These are phyloP conservation scores for Myrica gale DNA, from an alignment of 306 rosid species.

Conservation along the genomic window DNA sequence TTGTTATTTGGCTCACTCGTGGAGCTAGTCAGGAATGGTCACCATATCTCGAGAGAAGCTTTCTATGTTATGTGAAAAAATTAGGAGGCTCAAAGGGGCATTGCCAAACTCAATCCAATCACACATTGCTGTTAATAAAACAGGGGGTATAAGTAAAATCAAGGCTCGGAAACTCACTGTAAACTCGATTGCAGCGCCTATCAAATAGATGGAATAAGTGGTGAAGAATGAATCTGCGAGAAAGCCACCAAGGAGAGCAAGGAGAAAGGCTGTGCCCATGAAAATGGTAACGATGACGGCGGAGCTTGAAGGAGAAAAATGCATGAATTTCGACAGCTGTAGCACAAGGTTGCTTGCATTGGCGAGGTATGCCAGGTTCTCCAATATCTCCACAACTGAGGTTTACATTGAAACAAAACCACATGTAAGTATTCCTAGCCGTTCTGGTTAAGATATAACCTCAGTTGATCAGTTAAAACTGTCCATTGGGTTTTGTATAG, in stretches of 20 bases:
- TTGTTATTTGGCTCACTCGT: too few species aligned
- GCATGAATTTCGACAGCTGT: conserved; percentile 67
- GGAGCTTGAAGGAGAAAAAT: conserved; percentile 52
- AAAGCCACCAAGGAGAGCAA: conserved; percentile 86
- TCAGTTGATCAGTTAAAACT: neutral
- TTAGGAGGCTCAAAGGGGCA: conserved; percentile 21
- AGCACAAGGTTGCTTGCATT: conserved; percentile 90
- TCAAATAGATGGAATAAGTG: conserved; percentile 54
- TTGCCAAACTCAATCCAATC: conserved; percentile 5
- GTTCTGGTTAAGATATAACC: neutral
- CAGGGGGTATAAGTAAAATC: conserved; percentile 2
- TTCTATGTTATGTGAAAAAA: neutral
- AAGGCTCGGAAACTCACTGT: conserved; percentile 37
- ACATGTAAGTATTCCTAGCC: neutral
- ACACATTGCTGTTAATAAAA: neutral
- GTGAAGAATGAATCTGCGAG: conserved; percentile 69
- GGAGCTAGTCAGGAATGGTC: too few species aligned
- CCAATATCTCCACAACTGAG: conserved; percentile 69
- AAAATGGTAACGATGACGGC: conserved; percentile 74
- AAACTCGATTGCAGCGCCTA: conserved; percentile 67
- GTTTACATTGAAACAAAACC: conserved; percentile 10
- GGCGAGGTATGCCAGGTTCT: conserved; percentile 76
- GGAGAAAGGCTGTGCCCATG: conserved; percentile 89
- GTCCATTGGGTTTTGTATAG: too few species aligned
- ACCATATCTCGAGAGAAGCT: too few species aligned